Conservation (phyloP, 345 rosid species). For the Aquilaria yunnanensis region DNA sequence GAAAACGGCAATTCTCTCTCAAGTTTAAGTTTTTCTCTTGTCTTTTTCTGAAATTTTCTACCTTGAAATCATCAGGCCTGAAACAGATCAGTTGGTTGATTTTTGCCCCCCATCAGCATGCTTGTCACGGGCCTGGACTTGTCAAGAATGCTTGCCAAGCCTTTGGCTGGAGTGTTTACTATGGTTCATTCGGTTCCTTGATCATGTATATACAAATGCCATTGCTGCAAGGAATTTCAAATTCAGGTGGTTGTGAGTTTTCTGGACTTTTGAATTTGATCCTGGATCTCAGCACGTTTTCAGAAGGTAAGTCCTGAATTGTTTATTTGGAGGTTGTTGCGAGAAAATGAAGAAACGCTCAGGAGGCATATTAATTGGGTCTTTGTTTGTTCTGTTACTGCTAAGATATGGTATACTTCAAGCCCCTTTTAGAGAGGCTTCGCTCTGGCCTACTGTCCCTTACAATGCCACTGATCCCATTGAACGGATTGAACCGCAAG, state of each 20-base stretch:
- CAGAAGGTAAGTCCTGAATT: background rate
- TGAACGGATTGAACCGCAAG: slow-evolving; percentile 49
- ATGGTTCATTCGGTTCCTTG: background rate
- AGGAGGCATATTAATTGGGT: slow-evolving; percentile 53
- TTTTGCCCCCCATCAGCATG: too few species aligned
- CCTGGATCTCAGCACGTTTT: background rate
- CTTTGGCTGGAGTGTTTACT: background rate
- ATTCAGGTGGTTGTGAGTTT: background rate
- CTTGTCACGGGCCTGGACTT: too few species aligned
- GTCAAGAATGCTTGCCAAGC: too few species aligned
- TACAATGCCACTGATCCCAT: slow-evolving; percentile 39
- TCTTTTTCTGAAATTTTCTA: too few species aligned
- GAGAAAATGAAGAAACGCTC: slow-evolving; percentile 78
- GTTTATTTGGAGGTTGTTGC: background rate
- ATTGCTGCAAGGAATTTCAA: background rate
- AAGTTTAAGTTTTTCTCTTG: too few species aligned
- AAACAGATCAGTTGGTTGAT: too few species aligned
- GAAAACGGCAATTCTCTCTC: too few species aligned
- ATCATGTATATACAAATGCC: background rate
- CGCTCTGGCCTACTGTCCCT: slow-evolving; percentile 28
- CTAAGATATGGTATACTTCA: slow-evolving; percentile 53
- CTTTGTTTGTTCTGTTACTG: slow-evolving; percentile 61
- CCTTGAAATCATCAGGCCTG: too few species aligned
- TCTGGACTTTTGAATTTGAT: background rate
- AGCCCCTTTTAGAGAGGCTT: slow-evolving; percentile 46